A percentile compares a stretch with the other conserved stretches of the same genome.
Evolutionary conservation across 2,329 filamentous ascomycete genomes (phyloP).

Genomic region (Cladophialophora immunda): DNA sequence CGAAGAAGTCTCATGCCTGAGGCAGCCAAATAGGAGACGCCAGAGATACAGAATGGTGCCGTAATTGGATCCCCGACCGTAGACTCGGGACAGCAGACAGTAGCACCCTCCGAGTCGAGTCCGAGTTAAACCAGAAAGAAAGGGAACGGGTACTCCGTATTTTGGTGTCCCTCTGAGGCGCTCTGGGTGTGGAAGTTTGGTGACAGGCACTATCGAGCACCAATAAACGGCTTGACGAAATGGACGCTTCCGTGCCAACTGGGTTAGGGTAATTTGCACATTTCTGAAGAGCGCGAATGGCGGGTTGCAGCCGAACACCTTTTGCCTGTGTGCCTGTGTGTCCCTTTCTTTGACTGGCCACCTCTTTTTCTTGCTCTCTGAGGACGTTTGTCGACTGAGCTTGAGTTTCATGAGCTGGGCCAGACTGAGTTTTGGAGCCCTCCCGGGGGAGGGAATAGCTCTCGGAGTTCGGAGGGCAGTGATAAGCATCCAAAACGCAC

Average conservation of each 20-base stretch:
- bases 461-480: slow-evolving; percentile 9
- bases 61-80: neutral
- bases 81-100: neutral
- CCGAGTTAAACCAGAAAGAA: neutral
- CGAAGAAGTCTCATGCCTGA: neutral
- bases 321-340: neutral
- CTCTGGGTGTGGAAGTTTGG: slow-evolving; percentile 5
- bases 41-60: slow-evolving; percentile 1
- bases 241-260: neutral
- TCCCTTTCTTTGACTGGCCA: neutral
- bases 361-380: neutral
- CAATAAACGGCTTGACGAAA: neutral
- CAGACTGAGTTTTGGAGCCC: slow-evolving; percentile 3
- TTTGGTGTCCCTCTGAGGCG: slow-evolving; percentile 1
- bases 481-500: slow-evolving; percentile 11
- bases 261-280: neutral
- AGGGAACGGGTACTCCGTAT: neutral
- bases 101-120: neutral
- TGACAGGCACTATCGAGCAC: slow-evolving; percentile 1
- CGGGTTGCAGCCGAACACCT: neutral
- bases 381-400: neutral
- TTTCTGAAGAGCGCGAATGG: neutral
- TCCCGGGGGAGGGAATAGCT: neutral
- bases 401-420: neutral
- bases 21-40: slow-evolving; percentile 4